phyloP scores from a whole-genome alignment of 768 basidiomycete species.

The Russula sp. region DNA sequence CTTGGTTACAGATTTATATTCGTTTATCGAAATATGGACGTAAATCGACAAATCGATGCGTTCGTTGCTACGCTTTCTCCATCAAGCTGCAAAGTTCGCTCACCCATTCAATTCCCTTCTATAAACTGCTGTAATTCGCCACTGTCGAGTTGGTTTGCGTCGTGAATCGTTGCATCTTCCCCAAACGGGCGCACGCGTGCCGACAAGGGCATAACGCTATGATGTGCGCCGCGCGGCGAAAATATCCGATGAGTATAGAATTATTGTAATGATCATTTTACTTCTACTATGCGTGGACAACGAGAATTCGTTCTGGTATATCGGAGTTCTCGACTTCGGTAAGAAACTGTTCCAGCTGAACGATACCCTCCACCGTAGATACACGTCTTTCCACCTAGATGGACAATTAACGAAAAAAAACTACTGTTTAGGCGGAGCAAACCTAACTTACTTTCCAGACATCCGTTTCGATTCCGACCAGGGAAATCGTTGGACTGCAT shows the following conservation, averaged over 20 bases:
- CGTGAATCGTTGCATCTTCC: neutral
- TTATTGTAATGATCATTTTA: neutral
- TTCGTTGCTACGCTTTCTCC: no score
- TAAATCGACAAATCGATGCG: no score
- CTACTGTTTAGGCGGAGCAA: conserved; percentile 14
- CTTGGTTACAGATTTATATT: no score
- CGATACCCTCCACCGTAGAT: neutral
- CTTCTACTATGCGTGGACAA: conserved; percentile 1
- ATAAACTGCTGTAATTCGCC: no score
- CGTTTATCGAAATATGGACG: no score
- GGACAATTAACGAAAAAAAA: neutral
- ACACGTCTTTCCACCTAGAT: conserved; percentile 22
- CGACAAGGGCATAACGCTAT: neutral
- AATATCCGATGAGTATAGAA: neutral
- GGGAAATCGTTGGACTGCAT: conserved; percentile 51
- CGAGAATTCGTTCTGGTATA: conserved; percentile 22
- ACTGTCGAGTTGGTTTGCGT: no score
- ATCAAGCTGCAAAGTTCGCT: no score
- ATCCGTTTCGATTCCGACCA: conserved; percentile 64
- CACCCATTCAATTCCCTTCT: no score
- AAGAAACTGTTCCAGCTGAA: conserved; percentile 12
- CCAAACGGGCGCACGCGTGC: neutral
- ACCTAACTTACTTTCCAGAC: conserved; percentile 62
- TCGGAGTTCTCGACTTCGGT: neutral
- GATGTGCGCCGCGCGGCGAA: neutral